Evolutionary conservation across 306 rosid species (phyloP), one percentile per base, ranked within the genome.

Genomic region (Glycine tomentella): DNA sequence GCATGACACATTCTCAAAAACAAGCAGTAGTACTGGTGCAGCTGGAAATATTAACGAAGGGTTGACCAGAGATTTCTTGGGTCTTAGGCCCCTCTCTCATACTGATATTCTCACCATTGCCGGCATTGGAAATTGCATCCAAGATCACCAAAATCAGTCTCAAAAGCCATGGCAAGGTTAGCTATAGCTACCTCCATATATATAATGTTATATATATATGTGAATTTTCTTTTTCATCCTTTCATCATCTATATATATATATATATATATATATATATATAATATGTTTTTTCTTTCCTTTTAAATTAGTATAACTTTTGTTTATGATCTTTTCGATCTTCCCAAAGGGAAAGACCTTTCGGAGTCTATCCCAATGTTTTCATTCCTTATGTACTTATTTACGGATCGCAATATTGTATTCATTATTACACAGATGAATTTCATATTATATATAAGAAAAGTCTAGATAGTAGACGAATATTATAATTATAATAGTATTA

Each of bases 131-230:
- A 90, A 87, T 72, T 90, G 89, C 81, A 86, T 90, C 62, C 89
- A 79, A 75, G 89, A 74, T 64, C 84, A 87, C 31, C 90, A 88
- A 80, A 86, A 81, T 51, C 95, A 86, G 72, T 34, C 85, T 77
- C 94, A 87, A 49, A 92, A 90, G 70, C 90, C 89, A 20, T 95
- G 99, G 97, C 91, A 91, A 86, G 93, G 87, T 88, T 90, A 88
- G 69, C 69, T 34, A 3, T 38, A 12, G 46, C 69, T 63, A 15
- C 72, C 64, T 72, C 40, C 52, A 20, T 14, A 61, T 72, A 66
- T 36, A 15, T 55, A 20, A 20, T 20, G 20, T 20, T 20, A 20
- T 20, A 20, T 20, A 20, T 20, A 15, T 48, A 40, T 72, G 45
- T 69, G 81, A 69, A 53, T 81, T 20, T 20, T 20, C 20, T 20